Evolutionary conservation across 1,284 basidiomycete species (phyloP).

Genomic region (Trametes polyzona): DNA sequence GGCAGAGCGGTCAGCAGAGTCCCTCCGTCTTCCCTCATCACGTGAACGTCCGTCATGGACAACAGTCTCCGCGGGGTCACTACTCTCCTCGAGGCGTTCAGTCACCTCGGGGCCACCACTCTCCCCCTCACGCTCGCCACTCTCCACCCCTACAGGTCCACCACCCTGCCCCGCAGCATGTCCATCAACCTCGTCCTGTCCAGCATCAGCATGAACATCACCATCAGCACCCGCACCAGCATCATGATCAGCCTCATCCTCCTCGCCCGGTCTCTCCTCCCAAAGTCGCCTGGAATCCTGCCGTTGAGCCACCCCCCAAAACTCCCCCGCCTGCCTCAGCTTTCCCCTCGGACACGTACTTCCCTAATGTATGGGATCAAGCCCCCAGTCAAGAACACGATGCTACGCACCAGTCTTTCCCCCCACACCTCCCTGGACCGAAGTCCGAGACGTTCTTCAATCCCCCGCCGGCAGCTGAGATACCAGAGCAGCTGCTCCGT

Average conservation of each 20-base stretch:
- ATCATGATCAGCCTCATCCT: constrained; percentile 27
- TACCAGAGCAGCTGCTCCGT: constrained; percentile 60
- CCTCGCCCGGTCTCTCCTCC: constrained; percentile 61
- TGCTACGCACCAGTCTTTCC: constrained; percentile 35
- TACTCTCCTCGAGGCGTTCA: constrained; percentile 18
- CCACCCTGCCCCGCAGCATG: constrained; percentile 8
- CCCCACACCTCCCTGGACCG: constrained; percentile 33
- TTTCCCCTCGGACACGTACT: constrained; percentile 73
- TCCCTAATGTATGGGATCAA: constrained; percentile 75
- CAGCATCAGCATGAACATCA: constrained; percentile 22
- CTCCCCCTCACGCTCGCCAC: constrained; percentile 20
- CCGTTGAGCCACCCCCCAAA: constrained; percentile 74
- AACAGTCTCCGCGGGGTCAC: constrained; percentile 9
- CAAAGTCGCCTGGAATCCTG: constrained; percentile 68
- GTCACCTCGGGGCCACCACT: constrained; percentile 23
- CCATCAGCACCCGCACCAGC: constrained; percentile 17
- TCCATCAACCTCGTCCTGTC: neutral
- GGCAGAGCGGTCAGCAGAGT: constrained; percentile 9
- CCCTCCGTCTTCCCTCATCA: constrained; percentile 10
- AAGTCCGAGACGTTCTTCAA: constrained; percentile 58
- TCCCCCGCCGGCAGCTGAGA: constrained; percentile 56
- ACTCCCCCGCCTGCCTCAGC: constrained; percentile 50
- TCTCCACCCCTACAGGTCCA: constrained; percentile 14
- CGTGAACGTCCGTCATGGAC: constrained; percentile 11
- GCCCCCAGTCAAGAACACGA: constrained; percentile 45